Conservation (phyloP, 768 basidiomycete genomes). For the Cystobasidium tubakii region DNA sequence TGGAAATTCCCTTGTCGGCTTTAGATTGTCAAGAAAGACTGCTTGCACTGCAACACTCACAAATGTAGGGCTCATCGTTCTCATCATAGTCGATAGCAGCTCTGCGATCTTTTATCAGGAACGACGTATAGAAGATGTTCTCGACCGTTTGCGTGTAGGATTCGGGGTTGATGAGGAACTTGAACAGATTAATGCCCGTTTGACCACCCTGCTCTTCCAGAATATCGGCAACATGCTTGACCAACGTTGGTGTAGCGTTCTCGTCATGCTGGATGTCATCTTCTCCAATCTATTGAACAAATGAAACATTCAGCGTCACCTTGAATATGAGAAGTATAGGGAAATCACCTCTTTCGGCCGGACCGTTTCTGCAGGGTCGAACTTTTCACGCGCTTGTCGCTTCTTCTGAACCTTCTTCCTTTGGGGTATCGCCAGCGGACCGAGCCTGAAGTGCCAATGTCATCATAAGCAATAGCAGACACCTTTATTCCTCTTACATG, state of each 20-base stretch:
- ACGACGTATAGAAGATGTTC: slow-evolving; percentile 91
- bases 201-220: slow-evolving; percentile 52
- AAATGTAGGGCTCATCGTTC: slow-evolving; percentile 48
- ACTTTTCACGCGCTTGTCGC: slow-evolving; percentile 44
- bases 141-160: slow-evolving; percentile 92
- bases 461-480: slow-evolving; percentile 13
- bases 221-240: slow-evolving; percentile 62
- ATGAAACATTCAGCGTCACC: neutral
- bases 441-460: slow-evolving; percentile 63
- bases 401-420: slow-evolving; percentile 59
- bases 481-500: slow-evolving; percentile 59
- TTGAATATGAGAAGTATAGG: neutral
- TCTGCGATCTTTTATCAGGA: slow-evolving; percentile 56
- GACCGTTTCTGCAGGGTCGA: slow-evolving; percentile 58
- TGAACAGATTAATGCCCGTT: slow-evolving; percentile 68
- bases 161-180: slow-evolving; percentile 79
- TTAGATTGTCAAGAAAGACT: neutral
- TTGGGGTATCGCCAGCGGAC: slow-evolving; percentile 78
- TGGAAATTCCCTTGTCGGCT: neutral
- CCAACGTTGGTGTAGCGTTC: slow-evolving; percentile 86
- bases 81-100: slow-evolving; percentile 56
- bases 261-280: slow-evolving; percentile 75
- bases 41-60: slow-evolving; percentile 31
- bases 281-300: slow-evolving; percentile 55
- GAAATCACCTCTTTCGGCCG: slow-evolving; percentile 12